Evolutionary conservation across 345 rosid genomes (phyloP), one percentile per base, ranked within the genome.

Genomic region (Brassica carinata): DNA sequence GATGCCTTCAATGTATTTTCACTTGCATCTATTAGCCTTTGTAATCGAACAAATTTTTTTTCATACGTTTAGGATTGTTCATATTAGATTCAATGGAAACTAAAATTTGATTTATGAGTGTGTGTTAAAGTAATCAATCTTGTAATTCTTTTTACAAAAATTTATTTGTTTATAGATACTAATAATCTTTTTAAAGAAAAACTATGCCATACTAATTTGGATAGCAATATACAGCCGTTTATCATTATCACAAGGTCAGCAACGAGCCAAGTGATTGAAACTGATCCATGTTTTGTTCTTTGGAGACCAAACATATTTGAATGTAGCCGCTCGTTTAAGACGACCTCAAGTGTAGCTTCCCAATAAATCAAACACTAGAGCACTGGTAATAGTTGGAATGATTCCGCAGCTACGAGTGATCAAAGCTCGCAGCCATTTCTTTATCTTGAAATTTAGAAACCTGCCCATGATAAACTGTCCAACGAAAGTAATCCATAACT

Each of bases 261-360:
- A 74, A 95, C 96, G 0, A 93, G 82, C 98, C 99, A 95, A 1
- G 99, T 77, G 31, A 86, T 71, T 8, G 87, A 95, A 95, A 74
- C 78, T 79, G 26, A 29, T 97, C 97, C 98, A 95, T 95, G 81
- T 91, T 72, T 71, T 81, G 88, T 84, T 93, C 97, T 84, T 90
- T 89, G 66, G 99, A 93, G 5, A 91, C 98, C 85, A 91, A 86
- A 79, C 82, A 90, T 45, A 92, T 94, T 86, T 93, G 97, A 77
- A 94, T 64, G 6, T 97, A 94, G 88, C 98, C 98, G 91, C 73
- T 91, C 98, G 31, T 94, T 94, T 26, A 92, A 85, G 19, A 86
- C 84, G 82, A 23, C 26, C 26, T 94, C 98, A 10, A 92, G 82
- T 1, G 89, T 81, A 53, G 88, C 90, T 26, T 90, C 98, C 8